Evolutionary conservation across 2,329 filamentous ascomycete genomes (phyloP).

Genomic region (Hymenoscyphus scutula): DNA sequence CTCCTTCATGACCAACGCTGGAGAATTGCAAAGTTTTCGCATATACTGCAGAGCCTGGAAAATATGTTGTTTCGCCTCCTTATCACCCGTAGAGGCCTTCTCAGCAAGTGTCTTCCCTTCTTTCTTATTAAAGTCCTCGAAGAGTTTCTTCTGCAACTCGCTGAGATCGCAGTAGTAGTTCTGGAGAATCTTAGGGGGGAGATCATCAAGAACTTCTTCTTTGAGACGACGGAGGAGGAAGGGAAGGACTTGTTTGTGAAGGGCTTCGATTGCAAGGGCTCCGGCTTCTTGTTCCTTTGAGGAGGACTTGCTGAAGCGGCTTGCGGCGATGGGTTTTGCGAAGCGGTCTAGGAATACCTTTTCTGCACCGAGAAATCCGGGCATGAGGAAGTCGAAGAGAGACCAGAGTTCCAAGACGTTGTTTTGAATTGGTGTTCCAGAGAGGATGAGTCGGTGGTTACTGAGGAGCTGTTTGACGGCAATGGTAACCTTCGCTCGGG

Average conservation of each 20-base stretch:
- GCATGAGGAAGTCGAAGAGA: constrained; percentile 98
- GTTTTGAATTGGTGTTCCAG: constrained; percentile 96
- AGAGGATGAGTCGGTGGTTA: constrained; percentile 94
- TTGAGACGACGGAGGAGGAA: constrained; percentile 95
- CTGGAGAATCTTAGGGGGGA: constrained; percentile 96
- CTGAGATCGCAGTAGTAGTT: constrained; percentile 99
- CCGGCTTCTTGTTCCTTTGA: constrained; percentile 98
- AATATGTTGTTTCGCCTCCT: constrained; percentile 95
- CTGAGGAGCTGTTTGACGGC: constrained; percentile 87
- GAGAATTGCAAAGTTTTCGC: constrained; percentile 98
- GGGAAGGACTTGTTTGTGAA: constrained; percentile 96
- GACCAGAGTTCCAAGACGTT: constrained; percentile 98
- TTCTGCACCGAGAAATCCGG: constrained; percentile 91
- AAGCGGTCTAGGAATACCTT: constrained; percentile 94
- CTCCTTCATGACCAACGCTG: constrained; percentile 92
- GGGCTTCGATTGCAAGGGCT: constrained; percentile 92
- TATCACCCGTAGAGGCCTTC: constrained; percentile 80
- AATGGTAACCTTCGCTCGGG: constrained; percentile 90
- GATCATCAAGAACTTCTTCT: constrained; percentile 93
- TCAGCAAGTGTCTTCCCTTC: constrained; percentile 85
- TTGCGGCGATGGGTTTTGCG: constrained; percentile 85
- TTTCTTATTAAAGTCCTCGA: constrained; percentile 93
- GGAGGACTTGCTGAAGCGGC: constrained; percentile 92
- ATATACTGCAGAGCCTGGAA: constrained; percentile 99
- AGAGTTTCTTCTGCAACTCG: constrained; percentile 89